Conservation (phyloP, 1,284 basidiomycete genomes). For the Exobasidium rhododendri region DNA sequence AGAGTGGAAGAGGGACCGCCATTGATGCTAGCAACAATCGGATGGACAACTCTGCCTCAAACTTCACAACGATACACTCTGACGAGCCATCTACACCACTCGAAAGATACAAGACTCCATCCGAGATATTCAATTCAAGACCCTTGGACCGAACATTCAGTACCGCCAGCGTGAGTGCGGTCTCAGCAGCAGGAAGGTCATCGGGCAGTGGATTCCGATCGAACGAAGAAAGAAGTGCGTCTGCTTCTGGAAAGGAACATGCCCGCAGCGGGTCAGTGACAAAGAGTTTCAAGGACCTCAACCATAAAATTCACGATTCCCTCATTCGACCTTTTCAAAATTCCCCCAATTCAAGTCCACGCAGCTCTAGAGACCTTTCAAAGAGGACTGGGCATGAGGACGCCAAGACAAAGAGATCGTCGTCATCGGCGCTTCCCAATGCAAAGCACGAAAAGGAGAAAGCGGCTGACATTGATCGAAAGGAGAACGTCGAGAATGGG, state of each 20-base stretch:
- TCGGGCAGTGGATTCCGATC: background rate
- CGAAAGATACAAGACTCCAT: slow-evolving; percentile 5
- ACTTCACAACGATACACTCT: background rate
- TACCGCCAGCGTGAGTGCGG: background rate
- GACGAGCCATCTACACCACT: background rate
- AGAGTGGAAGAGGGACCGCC: background rate
- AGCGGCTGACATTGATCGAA: background rate
- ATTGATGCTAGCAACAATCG: background rate
- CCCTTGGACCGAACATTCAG: slow-evolving; percentile 9
- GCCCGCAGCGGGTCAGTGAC: background rate
- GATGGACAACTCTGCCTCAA: background rate
- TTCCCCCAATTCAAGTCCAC: background rate
- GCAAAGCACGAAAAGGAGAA: background rate
- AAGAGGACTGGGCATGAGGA: background rate
- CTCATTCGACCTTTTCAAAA: background rate
- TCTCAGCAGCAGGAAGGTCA: background rate
- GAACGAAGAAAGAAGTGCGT: background rate
- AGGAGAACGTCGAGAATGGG: background rate
- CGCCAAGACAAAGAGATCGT: background rate
- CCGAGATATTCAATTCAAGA: background rate
- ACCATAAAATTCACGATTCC: background rate
- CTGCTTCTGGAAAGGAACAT: background rate
- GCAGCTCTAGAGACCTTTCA: background rate
- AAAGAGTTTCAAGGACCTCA: background rate
- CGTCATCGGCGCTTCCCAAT: background rate